These are phyloP conservation scores for Xylariaceae sp. DNA, from an alignment of 2,329 filamentous ascomycete genomes.

Conservation along the genomic window DNA sequence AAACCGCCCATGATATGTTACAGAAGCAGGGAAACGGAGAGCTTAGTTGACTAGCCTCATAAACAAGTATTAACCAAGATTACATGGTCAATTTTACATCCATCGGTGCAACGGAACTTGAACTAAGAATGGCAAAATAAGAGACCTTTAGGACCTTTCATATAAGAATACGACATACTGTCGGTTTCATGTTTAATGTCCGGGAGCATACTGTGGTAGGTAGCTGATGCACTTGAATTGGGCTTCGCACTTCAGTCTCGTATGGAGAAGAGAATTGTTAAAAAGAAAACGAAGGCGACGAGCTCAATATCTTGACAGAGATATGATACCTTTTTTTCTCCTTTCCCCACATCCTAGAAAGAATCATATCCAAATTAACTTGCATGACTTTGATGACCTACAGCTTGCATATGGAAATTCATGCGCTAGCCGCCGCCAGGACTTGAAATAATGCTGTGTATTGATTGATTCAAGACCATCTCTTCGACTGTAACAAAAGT, in stretches of 20 bases:
- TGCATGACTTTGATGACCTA: background rate
- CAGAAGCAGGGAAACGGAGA: background rate
- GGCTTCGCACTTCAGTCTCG: too few species aligned
- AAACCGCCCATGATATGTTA: too few species aligned
- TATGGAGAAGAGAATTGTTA: too few species aligned
- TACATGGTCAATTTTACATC: too few species aligned
- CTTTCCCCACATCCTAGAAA: too few species aligned
- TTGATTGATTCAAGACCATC: background rate
- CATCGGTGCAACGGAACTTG: background rate
- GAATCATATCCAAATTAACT: background rate
- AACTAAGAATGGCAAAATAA: background rate
- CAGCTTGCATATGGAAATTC: constrained; percentile 9
- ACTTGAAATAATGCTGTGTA: background rate
- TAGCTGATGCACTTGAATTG: constrained; percentile 10
- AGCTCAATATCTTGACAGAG: background rate
- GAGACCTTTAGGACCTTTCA: background rate
- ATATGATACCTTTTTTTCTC: too few species aligned
- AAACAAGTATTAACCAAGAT: too few species aligned
- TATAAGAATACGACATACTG: too few species aligned
- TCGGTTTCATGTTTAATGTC: constrained; percentile 16
- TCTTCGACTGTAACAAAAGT: background rate
- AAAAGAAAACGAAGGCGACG: background rate
- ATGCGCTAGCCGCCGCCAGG: constrained; percentile 5
- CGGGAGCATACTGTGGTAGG: background rate
- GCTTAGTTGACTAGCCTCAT: too few species aligned